Percentiles rank a stretch among this genome's conserved stretches.
phyloP scores from a whole-genome alignment of 2,329 filamentous ascomycete species.

The Rhynchosporium agropyri region DNA sequence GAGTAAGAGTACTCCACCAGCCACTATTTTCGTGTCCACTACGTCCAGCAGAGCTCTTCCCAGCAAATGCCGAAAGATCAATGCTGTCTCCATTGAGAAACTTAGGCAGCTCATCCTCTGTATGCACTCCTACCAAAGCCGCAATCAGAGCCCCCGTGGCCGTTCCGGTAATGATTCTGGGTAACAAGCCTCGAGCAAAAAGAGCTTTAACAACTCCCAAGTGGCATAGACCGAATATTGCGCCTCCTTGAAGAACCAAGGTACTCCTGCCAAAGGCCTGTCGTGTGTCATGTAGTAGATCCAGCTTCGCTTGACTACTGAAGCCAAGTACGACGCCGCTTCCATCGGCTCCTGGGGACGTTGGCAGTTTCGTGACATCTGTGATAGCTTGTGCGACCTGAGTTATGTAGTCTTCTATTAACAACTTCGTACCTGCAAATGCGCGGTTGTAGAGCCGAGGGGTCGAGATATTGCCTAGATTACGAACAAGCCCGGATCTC shows the following conservation, averaged over 20 bases:
- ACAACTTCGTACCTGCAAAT: conserved; percentile 83
- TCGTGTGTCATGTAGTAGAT: conserved; percentile 83
- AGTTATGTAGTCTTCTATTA: conserved; percentile 89
- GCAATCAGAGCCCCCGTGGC: conserved; percentile 89
- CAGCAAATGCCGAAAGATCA: conserved; percentile 76
- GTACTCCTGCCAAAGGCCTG: conserved; percentile 87
- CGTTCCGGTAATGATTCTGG: conserved; percentile 88
- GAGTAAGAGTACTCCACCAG: conserved; percentile 60
- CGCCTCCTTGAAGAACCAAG: conserved; percentile 84
- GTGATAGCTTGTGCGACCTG: conserved; percentile 81
- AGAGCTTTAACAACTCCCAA: conserved; percentile 88
- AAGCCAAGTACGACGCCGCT: conserved; percentile 45
- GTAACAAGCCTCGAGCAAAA: conserved; percentile 77
- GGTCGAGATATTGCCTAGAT: conserved; percentile 87
- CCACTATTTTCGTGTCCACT: conserved; percentile 40
- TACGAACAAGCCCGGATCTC: conserved; percentile 77
- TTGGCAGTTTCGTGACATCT: conserved; percentile 70
- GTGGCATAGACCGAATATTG: conserved; percentile 89
- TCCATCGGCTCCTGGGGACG: conserved; percentile 49
- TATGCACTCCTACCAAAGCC: conserved; percentile 83
- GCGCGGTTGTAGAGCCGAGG: conserved; percentile 81
- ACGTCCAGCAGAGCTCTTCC: conserved; percentile 41
- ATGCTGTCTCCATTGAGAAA: conserved; percentile 80
- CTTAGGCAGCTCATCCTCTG: conserved; percentile 77
- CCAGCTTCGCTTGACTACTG: conserved; percentile 64